These are phyloP conservation scores for Claviceps monticola DNA, from an alignment of 2,329 filamentous ascomycete genomes.

Conservation along the genomic window DNA sequence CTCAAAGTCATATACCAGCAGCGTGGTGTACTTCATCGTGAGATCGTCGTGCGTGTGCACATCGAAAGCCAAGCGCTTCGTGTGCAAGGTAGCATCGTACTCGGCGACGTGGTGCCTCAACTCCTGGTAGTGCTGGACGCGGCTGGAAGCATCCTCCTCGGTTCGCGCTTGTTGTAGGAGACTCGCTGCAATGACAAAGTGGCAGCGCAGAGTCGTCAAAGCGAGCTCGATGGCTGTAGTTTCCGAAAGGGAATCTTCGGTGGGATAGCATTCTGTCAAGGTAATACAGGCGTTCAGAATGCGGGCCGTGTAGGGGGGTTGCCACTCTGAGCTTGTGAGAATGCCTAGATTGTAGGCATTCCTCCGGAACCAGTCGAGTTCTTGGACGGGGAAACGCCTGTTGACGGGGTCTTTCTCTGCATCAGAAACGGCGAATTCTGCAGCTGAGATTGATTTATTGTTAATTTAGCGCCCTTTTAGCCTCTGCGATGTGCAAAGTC, in stretches of 20 bases:
- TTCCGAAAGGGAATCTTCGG: conserved; percentile 14
- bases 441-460: conserved; percentile 10
- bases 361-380: conserved; percentile 74
- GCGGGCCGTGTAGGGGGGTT: conserved; percentile 36
- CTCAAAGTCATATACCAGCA: conserved; percentile 71
- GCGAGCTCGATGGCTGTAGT: background rate
- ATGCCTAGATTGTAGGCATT: conserved; percentile 70
- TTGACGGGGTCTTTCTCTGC: conserved; percentile 25
- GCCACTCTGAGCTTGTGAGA: conserved; percentile 41
- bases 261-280: conserved; percentile 38
- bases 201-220: conserved; percentile 48
- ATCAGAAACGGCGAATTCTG: conserved; percentile 17
- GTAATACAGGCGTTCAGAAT: conserved; percentile 41
- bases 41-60: conserved; percentile 37
- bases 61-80: conserved; percentile 17
- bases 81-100: background rate
- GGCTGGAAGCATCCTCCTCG: conserved; percentile 22
- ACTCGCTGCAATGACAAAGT: conserved; percentile 49
- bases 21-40: conserved; percentile 44
- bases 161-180: conserved; percentile 1
- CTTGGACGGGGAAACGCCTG: conserved; percentile 43
- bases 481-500: background rate
- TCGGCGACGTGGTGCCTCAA: conserved; percentile 43
- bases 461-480: background rate
- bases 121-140: conserved; percentile 47